A percentile compares a stretch with the other conserved stretches of the same genome.
Evolutionary conservation across 495 filamentous ascomycete species (phyloP).

Genomic region (Penicillium pulvis): DNA sequence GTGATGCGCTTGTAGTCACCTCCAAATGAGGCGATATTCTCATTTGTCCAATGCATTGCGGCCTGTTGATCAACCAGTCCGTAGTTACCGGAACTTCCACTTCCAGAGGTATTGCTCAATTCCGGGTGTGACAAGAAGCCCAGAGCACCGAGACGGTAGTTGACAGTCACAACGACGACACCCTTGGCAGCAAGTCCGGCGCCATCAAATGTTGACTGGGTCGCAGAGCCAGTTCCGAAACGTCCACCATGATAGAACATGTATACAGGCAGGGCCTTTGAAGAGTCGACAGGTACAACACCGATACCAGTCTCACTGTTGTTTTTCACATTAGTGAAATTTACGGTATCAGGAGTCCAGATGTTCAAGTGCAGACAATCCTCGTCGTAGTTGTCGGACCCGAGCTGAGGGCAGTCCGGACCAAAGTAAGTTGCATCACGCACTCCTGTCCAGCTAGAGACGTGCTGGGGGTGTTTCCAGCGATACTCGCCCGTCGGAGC

Average conservation of each 20-base stretch:
- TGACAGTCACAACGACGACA: constrained; percentile 26
- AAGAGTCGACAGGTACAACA: not conserved
- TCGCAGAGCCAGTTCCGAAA: constrained; percentile 21
- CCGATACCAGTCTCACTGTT: not conserved
- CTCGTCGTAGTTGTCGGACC: not conserved
- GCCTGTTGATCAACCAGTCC: constrained; percentile 2
- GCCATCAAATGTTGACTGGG: constrained; percentile 21
- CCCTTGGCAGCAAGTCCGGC: constrained; percentile 21
- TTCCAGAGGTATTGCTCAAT: not conserved
- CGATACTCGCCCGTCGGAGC: constrained; percentile 2
- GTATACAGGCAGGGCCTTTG: constrained; percentile 23
- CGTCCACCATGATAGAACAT: constrained; percentile 34
- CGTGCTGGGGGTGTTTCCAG: not conserved
- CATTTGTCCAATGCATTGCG: constrained; percentile 3
- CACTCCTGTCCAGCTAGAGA: not conserved
- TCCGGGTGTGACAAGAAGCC: constrained; percentile 4
- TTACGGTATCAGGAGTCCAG: not conserved
- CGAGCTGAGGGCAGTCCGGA: not conserved
- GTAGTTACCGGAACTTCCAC: constrained; percentile 1
- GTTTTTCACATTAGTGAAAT: not conserved
- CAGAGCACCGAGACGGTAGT: constrained; percentile 35
- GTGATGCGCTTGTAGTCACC: constrained; percentile 3
- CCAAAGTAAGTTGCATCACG: constrained; percentile 1
- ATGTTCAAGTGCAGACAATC: not conserved
- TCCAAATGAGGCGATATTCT: constrained; percentile 8